Percentiles rank a stretch among this genome's conserved stretches.
phyloP scores from a whole-genome alignment of 2,329 filamentous ascomycete genomes.

The Clonostachys chloroleuca region DNA sequence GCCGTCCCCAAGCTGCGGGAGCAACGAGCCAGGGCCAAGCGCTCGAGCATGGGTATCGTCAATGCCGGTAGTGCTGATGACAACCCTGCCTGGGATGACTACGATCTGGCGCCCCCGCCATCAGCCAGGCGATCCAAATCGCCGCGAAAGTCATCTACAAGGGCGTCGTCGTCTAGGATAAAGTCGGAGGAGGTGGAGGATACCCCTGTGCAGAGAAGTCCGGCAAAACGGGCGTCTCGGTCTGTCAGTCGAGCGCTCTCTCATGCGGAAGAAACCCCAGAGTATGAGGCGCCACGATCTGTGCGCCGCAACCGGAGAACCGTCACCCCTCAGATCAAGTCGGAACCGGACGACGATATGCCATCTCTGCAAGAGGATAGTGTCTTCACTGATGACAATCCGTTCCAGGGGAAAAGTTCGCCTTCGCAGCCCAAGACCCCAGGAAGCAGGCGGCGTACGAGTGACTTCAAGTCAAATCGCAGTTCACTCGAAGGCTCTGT shows the following conservation, averaged over 20 bases:
- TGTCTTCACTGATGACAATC: slow-evolving; percentile 85
- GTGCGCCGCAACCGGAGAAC: slow-evolving; percentile 49
- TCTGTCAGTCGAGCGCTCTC: slow-evolving; percentile 50
- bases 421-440: slow-evolving; percentile 48
- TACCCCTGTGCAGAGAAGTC: slow-evolving; percentile 29
- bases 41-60: slow-evolving; percentile 81
- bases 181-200: slow-evolving; percentile 47
- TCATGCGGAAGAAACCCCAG: slow-evolving; percentile 39
- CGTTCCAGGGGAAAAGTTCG: slow-evolving; percentile 84
- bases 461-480: neutral
- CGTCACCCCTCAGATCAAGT: slow-evolving; percentile 46
- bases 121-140: slow-evolving; percentile 48
- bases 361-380: slow-evolving; percentile 40
- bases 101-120: slow-evolving; percentile 47
- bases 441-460: slow-evolving; percentile 41
- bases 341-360: slow-evolving; percentile 42
- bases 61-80: slow-evolving; percentile 64
- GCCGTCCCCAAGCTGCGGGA: slow-evolving; percentile 73
- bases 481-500: too few species aligned
- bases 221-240: slow-evolving; percentile 50
- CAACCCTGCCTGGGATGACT: slow-evolving; percentile 56
- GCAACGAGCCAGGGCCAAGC: slow-evolving; percentile 72
- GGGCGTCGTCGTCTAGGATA: slow-evolving; percentile 31
- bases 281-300: slow-evolving; percentile 30
- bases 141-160: slow-evolving; percentile 41